phyloP scores from a whole-genome alignment of 2,329 filamentous ascomycete species.

The Mariannaea sp. region DNA sequence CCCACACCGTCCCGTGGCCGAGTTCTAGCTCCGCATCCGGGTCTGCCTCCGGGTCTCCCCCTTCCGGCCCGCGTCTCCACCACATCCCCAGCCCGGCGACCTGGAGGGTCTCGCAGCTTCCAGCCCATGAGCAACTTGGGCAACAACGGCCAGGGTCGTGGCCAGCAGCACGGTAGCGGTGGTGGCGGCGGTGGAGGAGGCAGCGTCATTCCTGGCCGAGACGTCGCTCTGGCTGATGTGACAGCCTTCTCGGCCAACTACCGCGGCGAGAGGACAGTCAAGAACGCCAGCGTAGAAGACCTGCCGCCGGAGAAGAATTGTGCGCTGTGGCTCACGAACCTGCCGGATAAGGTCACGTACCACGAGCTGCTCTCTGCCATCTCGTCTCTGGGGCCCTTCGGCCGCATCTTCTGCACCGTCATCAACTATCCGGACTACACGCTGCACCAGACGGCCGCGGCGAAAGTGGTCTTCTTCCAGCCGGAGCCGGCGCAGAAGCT shows the following conservation, averaged over 20 bases:
- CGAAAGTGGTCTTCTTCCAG: constrained; percentile 57
- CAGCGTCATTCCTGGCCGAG: not conserved
- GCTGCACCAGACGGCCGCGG: constrained; percentile 47
- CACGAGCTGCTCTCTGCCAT: constrained; percentile 51
- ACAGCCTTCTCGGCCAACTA: constrained; percentile 42
- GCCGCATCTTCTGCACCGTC: constrained; percentile 56
- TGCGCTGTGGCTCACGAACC: constrained; percentile 57
- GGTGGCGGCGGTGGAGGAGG: too few species aligned
- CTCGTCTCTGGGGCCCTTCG: constrained; percentile 48
- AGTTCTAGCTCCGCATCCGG: too few species aligned
- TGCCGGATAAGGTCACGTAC: constrained; percentile 51
- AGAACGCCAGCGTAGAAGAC: constrained; percentile 43
- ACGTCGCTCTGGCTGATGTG: not conserved
- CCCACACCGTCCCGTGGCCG: too few species aligned
- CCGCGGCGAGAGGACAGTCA: constrained; percentile 43
- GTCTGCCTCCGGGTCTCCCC: too few species aligned
- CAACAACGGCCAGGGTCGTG: constrained; percentile 5
- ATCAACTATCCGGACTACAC: constrained; percentile 54
- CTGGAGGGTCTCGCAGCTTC: constrained; percentile 11
- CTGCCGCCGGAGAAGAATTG: constrained; percentile 49
- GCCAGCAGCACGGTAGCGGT: too few species aligned
- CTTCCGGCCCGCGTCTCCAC: too few species aligned
- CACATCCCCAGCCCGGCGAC: too few species aligned
- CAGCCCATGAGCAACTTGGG: constrained; percentile 33
- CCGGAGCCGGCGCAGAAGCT: constrained; percentile 45